Base-by-base conservation (phyloP, 352 stramenopile species). In the Pythium apleroticum region DNA sequence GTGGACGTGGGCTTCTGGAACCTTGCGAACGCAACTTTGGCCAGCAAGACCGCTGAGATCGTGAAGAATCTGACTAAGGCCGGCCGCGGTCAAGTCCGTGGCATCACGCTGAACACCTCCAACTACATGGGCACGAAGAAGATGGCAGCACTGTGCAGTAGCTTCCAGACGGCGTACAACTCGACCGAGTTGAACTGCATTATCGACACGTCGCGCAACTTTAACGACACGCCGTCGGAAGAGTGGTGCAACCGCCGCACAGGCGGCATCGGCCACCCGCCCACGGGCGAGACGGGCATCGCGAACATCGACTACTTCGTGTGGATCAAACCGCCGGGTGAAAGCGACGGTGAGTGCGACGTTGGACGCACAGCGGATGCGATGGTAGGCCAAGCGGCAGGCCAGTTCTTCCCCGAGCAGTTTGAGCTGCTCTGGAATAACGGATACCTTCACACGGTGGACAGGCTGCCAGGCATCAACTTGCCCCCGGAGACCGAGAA, bases 171-270 rank as follows among this genome's bases (percentile, higher is more conserved):
- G 11, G 71, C 78, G 11, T 41, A 41, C 35, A 17, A 41, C 35
- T 41, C 35, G 11, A 41, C 35, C 11, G 15, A 41, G 11, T 5
- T 41, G 1, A 14, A 80, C 58, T 93, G 84, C 59, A 72, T 90
- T 33, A 55, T 89, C 12, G 84, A 93, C 63, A 90, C 84, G 0
- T 89, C 80, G 0, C 77, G 84, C 11, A 91, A 93, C 52, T 79
- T 81, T 65, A 82, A 80, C 31, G 73, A 66, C 1, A 20, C 63
- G 37, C 69, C 71, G 1, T 65, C 68, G 25, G 71, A 61, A 48
- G 84, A 91, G 54, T 93, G 84, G 84, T 93, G 84, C 73, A 93
- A 93, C 58, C 72, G 80, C 55, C 77, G 76, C 25, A 74, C 70
- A 11, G 80, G 76, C 0, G 84, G 72, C 10, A 80, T 93, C 17